These are phyloP conservation scores for Xylariaceae sp. DNA, from an alignment of 2,329 filamentous ascomycete genomes.

Conservation along the genomic window DNA sequence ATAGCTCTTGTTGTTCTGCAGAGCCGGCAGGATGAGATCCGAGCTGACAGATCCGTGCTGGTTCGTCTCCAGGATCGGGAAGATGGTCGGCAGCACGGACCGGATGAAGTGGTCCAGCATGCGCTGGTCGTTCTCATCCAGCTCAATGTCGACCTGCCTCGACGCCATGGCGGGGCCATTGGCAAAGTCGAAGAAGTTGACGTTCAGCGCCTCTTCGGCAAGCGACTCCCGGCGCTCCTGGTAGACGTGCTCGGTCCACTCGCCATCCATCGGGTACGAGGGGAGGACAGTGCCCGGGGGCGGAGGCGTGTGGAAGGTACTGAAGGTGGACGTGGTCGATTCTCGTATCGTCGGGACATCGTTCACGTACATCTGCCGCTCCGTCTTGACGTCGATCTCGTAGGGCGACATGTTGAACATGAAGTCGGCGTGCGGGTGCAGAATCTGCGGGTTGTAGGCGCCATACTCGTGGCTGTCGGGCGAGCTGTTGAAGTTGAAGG, in stretches of 20 bases:
- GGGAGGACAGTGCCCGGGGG: slow-evolving; percentile 60
- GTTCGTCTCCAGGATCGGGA: slow-evolving; percentile 85
- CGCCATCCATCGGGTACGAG: slow-evolving; percentile 53
- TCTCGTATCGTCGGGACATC: slow-evolving; percentile 79
- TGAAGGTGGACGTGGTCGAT: slow-evolving; percentile 86
- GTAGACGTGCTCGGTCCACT: slow-evolving; percentile 65
- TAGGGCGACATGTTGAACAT: slow-evolving; percentile 63
- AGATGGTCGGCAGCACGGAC: slow-evolving; percentile 79
- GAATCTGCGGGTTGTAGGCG: slow-evolving; percentile 57
- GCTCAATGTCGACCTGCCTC: slow-evolving; percentile 66
- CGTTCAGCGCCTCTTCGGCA: slow-evolving; percentile 57
- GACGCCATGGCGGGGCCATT: slow-evolving; percentile 57
- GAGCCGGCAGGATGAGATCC: slow-evolving; percentile 76
- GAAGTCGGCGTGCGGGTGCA: slow-evolving; percentile 45
- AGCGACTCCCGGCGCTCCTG: slow-evolving; percentile 62
- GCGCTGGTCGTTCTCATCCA: slow-evolving; percentile 81
- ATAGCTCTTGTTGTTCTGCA: slow-evolving; percentile 88
- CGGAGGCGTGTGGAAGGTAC: slow-evolving; percentile 77
- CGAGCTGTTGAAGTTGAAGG: slow-evolving; percentile 65
- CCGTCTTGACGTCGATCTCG: slow-evolving; percentile 93
- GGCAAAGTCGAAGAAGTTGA: slow-evolving; percentile 77
- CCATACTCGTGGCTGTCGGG: slow-evolving; percentile 47
- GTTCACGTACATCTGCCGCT: slow-evolving; percentile 88
- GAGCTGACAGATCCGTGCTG: slow-evolving; percentile 75
- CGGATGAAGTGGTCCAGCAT: slow-evolving; percentile 87